Evolutionary conservation across 805 yeast species (phyloP).

Genomic region (Jamesozyma piceae): DNA sequence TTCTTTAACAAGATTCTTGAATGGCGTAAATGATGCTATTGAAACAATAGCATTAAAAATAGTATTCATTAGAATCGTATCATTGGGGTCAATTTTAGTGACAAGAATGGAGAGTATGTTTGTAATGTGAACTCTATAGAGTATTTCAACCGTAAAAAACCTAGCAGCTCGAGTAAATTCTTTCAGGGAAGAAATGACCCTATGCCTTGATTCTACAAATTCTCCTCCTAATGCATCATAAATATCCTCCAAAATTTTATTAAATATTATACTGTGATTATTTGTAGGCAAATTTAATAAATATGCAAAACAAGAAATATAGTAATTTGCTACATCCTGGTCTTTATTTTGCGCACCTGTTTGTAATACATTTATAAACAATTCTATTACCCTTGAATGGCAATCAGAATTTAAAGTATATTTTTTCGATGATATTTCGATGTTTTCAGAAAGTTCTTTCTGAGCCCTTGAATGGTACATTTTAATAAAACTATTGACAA

Average conservation of each 20-base stretch:
- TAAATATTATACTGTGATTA: conserved; percentile 35
- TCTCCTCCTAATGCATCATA: conserved; percentile 61
- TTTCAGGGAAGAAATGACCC: conserved; percentile 64
- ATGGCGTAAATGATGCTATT: conserved; percentile 63
- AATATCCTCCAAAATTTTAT: conserved; percentile 53
- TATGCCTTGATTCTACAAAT: conserved; percentile 65
- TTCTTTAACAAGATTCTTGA: conserved; percentile 41
- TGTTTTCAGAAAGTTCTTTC: conserved; percentile 33
- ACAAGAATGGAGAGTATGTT: conserved; percentile 59
- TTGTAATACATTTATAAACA: conserved; percentile 44
- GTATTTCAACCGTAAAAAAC: conserved; percentile 51
- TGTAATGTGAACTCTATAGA: conserved; percentile 69
- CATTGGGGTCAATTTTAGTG: conserved; percentile 85
- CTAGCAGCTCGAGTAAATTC: conserved; percentile 58
- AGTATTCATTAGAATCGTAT: conserved; percentile 59
- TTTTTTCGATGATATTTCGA: conserved; percentile 10
- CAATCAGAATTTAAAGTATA: conserved; percentile 26
- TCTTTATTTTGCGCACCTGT: conserved; percentile 76
- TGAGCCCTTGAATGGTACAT: conserved; percentile 49
- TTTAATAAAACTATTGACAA: conserved; percentile 50
- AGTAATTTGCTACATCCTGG: conserved; percentile 43
- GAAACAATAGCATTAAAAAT: conserved; percentile 63
- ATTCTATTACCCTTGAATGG: conserved; percentile 30
- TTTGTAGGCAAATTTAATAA: conserved; percentile 55
- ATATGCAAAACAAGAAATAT: conserved; percentile 50